Evolutionary conservation across 2,329 filamentous ascomycete genomes (phyloP).

Genomic region (Cryphonectria naterciae): DNA sequence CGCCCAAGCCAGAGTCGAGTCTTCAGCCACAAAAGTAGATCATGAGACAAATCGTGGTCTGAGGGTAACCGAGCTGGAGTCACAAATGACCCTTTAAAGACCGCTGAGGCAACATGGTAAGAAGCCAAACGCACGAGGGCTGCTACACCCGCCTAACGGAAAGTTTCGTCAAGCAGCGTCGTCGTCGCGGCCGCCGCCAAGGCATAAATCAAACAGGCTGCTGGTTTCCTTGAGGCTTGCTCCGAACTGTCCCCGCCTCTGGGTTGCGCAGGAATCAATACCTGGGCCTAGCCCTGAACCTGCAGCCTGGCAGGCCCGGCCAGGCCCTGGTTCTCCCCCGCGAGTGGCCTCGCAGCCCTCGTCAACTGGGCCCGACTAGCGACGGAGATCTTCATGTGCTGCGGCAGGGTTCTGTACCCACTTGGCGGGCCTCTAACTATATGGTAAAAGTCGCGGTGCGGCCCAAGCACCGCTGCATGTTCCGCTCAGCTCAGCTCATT

Average conservation of each 20-base stretch:
- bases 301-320: not conserved
- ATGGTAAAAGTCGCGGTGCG: not conserved
- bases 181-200: too few species aligned
- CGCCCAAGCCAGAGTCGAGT: not conserved
- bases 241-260: not conserved
- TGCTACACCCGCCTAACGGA: not conserved
- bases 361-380: not conserved
- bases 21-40: not conserved
- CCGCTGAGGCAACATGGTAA: not conserved
- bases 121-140: not conserved
- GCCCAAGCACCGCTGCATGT: not conserved
- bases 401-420: constrained; percentile 1
- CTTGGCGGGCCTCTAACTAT: not conserved
- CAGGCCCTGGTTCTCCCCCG: not conserved
- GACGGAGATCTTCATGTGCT: not conserved
- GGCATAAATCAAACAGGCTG: not conserved
- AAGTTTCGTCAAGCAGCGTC: not conserved
- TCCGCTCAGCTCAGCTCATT: not conserved
- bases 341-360: not conserved
- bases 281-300: not conserved
- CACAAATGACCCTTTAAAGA: not conserved
- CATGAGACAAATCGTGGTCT: not conserved
- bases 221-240: not conserved
- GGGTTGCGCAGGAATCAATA: not conserved
- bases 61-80: not conserved